These are phyloP conservation scores for Aspergillus pseudonomiae DNA, from an alignment of 2,329 filamentous ascomycete species.

Conservation along the genomic window DNA sequence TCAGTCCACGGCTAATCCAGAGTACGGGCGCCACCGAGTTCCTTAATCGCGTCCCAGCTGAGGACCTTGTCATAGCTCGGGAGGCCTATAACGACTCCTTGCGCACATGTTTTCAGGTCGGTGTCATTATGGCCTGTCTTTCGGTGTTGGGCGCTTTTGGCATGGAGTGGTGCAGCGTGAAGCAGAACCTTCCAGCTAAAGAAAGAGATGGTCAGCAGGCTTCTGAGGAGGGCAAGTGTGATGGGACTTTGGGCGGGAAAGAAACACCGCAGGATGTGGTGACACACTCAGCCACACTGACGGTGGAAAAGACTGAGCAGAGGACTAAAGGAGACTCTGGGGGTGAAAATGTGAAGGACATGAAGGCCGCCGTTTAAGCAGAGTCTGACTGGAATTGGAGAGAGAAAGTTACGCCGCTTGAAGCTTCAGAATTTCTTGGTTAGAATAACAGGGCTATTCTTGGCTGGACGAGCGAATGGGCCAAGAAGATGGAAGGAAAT, in stretches of 20 bases:
- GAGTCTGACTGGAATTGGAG: not conserved
- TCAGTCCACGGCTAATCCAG: not conserved
- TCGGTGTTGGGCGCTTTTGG: not conserved
- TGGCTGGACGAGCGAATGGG: not conserved
- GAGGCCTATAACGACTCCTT: not conserved
- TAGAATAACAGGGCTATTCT: not conserved
- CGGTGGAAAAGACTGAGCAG: not conserved
- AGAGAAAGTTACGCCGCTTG: not conserved
- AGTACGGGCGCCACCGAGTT: not conserved
- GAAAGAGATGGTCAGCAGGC: not conserved
- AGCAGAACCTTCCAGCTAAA: not conserved
- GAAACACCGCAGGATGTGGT: not conserved
- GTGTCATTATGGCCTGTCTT: not conserved
- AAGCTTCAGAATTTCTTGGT: too few relatives aligned
- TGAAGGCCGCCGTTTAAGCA: not conserved
- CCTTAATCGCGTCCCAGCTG: not conserved
- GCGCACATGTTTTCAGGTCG: not conserved
- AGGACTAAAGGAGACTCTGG: not conserved
- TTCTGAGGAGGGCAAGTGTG: not conserved
- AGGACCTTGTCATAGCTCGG: too few relatives aligned
- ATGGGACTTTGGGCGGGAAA: not conserved
- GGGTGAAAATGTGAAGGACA: not conserved
- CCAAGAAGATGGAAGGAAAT: not conserved
- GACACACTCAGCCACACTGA: not conserved
- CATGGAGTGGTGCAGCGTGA: not conserved